These are phyloP conservation scores for Verticillium nonalfalfae DNA, from an alignment of 2,329 filamentous ascomycete genomes.

Conservation along the genomic window DNA sequence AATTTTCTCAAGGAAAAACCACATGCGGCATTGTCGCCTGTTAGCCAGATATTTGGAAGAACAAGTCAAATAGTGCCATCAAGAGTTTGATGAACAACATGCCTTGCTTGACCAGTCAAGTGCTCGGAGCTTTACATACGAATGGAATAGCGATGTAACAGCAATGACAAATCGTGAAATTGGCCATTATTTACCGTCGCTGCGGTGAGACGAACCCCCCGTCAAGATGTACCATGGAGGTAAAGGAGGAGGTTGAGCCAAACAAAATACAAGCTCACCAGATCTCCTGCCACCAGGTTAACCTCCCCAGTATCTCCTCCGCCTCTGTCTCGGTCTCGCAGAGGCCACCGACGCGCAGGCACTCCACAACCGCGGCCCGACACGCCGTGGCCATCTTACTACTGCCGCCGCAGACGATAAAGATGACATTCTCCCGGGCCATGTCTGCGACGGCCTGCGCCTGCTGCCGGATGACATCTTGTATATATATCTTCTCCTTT, in stretches of 20 bases:
- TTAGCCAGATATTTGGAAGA: too few species aligned
- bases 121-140: too few species aligned
- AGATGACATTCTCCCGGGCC: slow-evolving; percentile 34
- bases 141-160: too few species aligned
- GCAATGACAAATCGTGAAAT: too few species aligned
- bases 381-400: slow-evolving; percentile 53
- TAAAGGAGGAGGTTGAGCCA: background rate
- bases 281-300: slow-evolving; percentile 52
- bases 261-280: slow-evolving; percentile 35
- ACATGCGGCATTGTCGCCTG: too few species aligned
- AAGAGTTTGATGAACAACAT: too few species aligned
- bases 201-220: too few species aligned
- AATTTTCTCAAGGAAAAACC: too few species aligned
- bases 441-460: slow-evolving; percentile 26
- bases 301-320: slow-evolving; percentile 24
- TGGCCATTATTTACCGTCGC: too few species aligned
- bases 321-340: slow-evolving; percentile 27
- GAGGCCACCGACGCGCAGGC: slow-evolving; percentile 31
- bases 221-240: too few species aligned
- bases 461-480: slow-evolving; percentile 43
- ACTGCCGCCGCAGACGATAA: slow-evolving; percentile 50
- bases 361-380: slow-evolving; percentile 41
- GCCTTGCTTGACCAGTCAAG: too few species aligned
- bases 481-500: slow-evolving; percentile 47
- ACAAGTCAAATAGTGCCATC: too few species aligned